A percentile compares a stretch with the other conserved stretches of the same genome.
phyloP scores from a whole-genome alignment of 495 filamentous ascomycete genomes.

The Penicillium waksmanii region DNA sequence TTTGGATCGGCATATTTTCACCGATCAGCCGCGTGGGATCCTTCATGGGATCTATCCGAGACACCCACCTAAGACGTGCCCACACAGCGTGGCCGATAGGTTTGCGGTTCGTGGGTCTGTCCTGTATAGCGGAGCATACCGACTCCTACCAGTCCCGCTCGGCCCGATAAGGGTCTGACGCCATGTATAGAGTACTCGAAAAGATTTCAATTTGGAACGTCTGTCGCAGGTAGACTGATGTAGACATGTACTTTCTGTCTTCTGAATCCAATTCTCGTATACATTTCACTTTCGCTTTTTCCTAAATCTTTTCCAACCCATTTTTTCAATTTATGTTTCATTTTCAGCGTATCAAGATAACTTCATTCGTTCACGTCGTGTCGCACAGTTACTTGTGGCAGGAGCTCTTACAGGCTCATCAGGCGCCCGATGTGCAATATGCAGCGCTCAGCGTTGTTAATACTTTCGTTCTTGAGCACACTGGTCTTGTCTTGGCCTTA shows the following conservation, averaged over 20 bases:
- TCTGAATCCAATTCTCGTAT: conserved; percentile 7
- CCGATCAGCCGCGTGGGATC: conserved; percentile 1
- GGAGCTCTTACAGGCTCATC: conserved; percentile 6
- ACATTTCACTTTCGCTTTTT: conserved; percentile 14
- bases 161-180: conserved; percentile 16
- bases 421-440: conserved; percentile 8
- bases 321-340: background rate
- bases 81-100: conserved; percentile 7
- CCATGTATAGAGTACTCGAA: conserved; percentile 10
- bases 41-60: conserved; percentile 10
- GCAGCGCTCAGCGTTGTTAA: conserved; percentile 19
- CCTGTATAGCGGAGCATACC: background rate
- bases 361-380: conserved; percentile 10
- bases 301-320: background rate
- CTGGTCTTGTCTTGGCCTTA: conserved; percentile 23
- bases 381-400: conserved; percentile 8
- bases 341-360: conserved; percentile 3
- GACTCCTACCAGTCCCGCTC: conserved; percentile 2
- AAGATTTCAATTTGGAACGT: conserved; percentile 9
- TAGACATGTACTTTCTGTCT: background rate
- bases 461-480: conserved; percentile 21
- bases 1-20: background rate
- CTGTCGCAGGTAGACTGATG: conserved; percentile 3
- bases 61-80: conserved; percentile 8
- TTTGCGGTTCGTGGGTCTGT: conserved; percentile 3